These are phyloP conservation scores for Trichoderma breve DNA, from an alignment of 2,329 filamentous ascomycete genomes.

Conservation along the genomic window DNA sequence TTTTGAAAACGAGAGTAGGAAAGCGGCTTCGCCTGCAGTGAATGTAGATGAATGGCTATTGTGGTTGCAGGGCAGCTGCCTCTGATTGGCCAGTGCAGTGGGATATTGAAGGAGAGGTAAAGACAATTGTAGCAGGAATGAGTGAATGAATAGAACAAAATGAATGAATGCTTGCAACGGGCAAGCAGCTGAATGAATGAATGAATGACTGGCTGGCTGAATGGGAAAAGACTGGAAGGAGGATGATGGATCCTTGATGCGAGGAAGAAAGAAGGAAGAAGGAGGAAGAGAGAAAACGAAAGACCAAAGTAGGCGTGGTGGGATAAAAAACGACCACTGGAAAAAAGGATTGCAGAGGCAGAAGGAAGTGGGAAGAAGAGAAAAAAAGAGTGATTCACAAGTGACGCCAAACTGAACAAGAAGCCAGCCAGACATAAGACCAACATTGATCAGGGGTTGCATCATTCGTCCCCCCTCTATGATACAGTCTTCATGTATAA, in stretches of 20 bases:
- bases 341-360: background rate
- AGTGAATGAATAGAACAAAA: background rate
- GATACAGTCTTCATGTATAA: background rate
- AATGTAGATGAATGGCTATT: conserved; percentile 6
- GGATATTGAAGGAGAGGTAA: background rate
- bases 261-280: background rate
- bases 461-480: background rate
- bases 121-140: background rate
- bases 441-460: background rate
- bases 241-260: background rate
- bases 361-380: background rate
- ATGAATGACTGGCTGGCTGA: background rate
- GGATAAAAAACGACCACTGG: background rate
- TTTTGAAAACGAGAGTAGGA: background rate
- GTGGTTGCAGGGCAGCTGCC: background rate
- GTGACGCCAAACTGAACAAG: background rate
- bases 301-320: background rate
- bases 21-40: background rate
- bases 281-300: background rate
- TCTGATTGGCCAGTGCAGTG: background rate
- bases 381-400: background rate
- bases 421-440: background rate
- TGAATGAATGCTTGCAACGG: background rate
- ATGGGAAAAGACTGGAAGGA: background rate
- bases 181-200: background rate